A percentile compares a stretch with the other conserved stretches of the same genome.
Evolutionary conservation across 192 early-diverging fungal species (phyloP).

Genomic region (Rhizophagus clarus): DNA sequence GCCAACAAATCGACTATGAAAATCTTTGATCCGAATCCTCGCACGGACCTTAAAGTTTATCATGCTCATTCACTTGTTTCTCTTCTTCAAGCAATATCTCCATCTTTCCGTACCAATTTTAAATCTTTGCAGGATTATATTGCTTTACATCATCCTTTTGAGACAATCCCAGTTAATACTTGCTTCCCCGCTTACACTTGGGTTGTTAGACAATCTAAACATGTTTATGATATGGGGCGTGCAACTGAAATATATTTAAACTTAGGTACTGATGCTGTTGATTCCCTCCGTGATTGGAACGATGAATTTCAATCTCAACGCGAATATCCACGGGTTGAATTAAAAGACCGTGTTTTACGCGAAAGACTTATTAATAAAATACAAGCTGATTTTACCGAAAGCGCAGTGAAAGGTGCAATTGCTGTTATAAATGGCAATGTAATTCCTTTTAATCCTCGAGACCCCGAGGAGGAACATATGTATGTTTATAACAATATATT

Average conservation of each 20-base stretch:
- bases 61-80: conserved; percentile 68
- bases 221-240: conserved; percentile 65
- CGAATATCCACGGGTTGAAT: conserved; percentile 73
- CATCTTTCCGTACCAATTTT: conserved; percentile 71
- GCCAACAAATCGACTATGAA: conserved; percentile 78
- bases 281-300: conserved; percentile 91
- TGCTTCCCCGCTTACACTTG: conserved; percentile 79
- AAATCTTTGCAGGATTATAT: conserved; percentile 65
- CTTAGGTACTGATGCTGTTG: conserved; percentile 62
- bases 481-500: conserved; percentile 97
- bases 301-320: conserved; percentile 91
- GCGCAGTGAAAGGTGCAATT: conserved; percentile 82
- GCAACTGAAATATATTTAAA: conserved; percentile 64
- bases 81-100: conserved; percentile 66
- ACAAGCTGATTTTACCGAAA: conserved; percentile 91
- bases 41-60: conserved; percentile 43
- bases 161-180: conserved; percentile 73
- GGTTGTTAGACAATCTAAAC: conserved; percentile 62
- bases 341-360: conserved; percentile 84
- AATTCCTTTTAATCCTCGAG: conserved; percentile 75
- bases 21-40: conserved; percentile 63
- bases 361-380: conserved; percentile 83
- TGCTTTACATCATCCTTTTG: conserved; percentile 70
- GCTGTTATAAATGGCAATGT: conserved; percentile 81
- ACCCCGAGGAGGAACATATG: conserved; percentile 78